A percentile compares a stretch with the other conserved stretches of the same genome.
These are phyloP conservation scores for Boletus pseudopeckii DNA, from an alignment of 768 basidiomycete species.

Conservation along the genomic window DNA sequence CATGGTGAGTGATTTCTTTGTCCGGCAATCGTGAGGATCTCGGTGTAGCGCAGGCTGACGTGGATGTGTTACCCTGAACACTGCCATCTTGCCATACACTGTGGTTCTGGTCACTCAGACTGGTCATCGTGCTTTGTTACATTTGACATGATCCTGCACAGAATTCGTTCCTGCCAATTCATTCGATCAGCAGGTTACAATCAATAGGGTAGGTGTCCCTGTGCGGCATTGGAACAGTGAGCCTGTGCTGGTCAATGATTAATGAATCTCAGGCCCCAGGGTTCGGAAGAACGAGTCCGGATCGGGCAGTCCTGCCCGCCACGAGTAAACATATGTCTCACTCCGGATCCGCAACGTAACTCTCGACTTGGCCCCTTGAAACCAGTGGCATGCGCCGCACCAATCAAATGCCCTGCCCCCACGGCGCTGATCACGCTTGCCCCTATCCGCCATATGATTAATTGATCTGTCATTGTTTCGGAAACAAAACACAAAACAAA, in stretches of 20 bases:
- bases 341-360: neutral
- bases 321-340: neutral
- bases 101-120: neutral
- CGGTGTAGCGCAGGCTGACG: neutral
- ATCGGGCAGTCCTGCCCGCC: neutral
- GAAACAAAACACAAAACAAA: neutral
- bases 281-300: neutral
- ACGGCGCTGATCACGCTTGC: too few relatives aligned
- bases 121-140: neutral
- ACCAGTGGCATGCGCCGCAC: neutral
- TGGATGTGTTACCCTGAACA: conserved; percentile 1
- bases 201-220: neutral
- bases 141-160: neutral
- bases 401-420: neutral
- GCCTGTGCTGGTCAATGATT: too few relatives aligned
- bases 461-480: neutral
- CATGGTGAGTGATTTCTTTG: neutral
- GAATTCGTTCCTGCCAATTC: neutral
- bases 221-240: too few relatives aligned
- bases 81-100: neutral
- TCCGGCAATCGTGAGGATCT: neutral
- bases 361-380: neutral
- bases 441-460: neutral
- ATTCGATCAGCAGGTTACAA: neutral
- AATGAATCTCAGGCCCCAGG: neutral